Percentiles rank a stretch among this genome's conserved stretches.
These are phyloP conservation scores for Lachancea kluyveri DNA, from an alignment of 805 yeast genomes.

Conservation along the genomic window DNA sequence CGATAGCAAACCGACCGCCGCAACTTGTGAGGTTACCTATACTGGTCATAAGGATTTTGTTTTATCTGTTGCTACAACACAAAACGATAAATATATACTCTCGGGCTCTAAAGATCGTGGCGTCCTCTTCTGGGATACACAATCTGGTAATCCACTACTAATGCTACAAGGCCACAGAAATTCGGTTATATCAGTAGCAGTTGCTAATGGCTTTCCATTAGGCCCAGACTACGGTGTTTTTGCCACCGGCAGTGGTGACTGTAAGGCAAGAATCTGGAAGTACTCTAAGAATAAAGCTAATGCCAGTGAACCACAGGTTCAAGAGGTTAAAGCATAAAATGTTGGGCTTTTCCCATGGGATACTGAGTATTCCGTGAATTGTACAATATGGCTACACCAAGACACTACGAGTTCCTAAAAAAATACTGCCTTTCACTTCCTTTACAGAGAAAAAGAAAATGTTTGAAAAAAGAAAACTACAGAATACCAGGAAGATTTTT, in stretches of 20 bases:
- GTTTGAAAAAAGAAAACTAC: background rate
- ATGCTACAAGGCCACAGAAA: slow-evolving; percentile 97
- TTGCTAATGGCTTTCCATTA: slow-evolving; percentile 66
- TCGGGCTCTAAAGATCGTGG: slow-evolving; percentile 97
- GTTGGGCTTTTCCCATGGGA: background rate
- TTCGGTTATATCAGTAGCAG: slow-evolving; percentile 91
- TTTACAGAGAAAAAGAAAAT: background rate
- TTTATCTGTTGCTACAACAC: slow-evolving; percentile 87
- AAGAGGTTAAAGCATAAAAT: slow-evolving; percentile 15
- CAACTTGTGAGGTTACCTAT: slow-evolving; percentile 82
- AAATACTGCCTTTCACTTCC: too few relatives aligned
- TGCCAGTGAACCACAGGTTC: slow-evolving; percentile 11
- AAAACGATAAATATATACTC: slow-evolving; percentile 82
- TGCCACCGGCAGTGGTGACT: slow-evolving; percentile 97
- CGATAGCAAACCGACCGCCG: slow-evolving; percentile 36
- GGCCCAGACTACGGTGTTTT: slow-evolving; percentile 64
- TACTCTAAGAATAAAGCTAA: slow-evolving; percentile 38
- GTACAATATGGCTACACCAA: too few relatives aligned
- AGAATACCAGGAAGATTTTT: background rate
- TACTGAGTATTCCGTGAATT: background rate
- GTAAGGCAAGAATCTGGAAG: slow-evolving; percentile 95
- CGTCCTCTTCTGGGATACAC: slow-evolving; percentile 93
- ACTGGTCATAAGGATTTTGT: slow-evolving; percentile 97
- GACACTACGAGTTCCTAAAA: too few relatives aligned
- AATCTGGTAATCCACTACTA: slow-evolving; percentile 82